Evolutionary conservation across 371 early-diverging fungal genomes (phyloP), one percentile per base, ranked within the genome.

Genomic region (Apophysomyces trapeziformis): DNA sequence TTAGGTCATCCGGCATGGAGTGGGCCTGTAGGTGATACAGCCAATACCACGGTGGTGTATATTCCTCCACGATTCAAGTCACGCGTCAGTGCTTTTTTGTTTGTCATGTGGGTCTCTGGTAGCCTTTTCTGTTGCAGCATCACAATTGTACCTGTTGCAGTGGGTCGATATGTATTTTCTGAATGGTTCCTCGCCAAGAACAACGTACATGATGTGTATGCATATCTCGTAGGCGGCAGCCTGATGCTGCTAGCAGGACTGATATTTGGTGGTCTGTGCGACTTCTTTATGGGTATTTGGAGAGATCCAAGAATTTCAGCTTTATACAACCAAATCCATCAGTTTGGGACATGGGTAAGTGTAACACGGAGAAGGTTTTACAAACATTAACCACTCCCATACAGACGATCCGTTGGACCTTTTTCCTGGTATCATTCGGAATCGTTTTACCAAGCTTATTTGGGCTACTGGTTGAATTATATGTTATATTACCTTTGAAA

Each of bases 21-120:
- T 57, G 57, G 76, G 65, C 57, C 72, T 72, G 77, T 79, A 45
- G 21, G 76, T 71, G 70, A 80, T 67, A 38, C 63, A 5, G 59
- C 71, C 39, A 79, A 84, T 41, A 85, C 84, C 0, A 68, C 68
- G 1, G 73, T 93, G 36, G 85, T 93, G 0, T 91, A 91, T 67
- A 76, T 83, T 7, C 93, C 94, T 18, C 87, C 90, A 1, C 66
- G 75, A n/a, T 87, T 92, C 57, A 81, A 78, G 35, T 38, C 61
- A 59, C 77, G 89, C 14, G 66, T 90, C 32, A 63, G 80, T 16
- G n/a, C 71, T 5, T 82, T 89, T 59, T 68, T 85, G n/a, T 65
- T 81, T 39, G 47, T 81, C 21, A 80, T 87, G 70, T 87, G 90
- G 88, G 45, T 83, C 0, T 77, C 83, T 5, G 72, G 74, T 1